Base-by-base conservation (phyloP, 805 yeast genomes). In the Spathaspora passalidarum region DNA sequence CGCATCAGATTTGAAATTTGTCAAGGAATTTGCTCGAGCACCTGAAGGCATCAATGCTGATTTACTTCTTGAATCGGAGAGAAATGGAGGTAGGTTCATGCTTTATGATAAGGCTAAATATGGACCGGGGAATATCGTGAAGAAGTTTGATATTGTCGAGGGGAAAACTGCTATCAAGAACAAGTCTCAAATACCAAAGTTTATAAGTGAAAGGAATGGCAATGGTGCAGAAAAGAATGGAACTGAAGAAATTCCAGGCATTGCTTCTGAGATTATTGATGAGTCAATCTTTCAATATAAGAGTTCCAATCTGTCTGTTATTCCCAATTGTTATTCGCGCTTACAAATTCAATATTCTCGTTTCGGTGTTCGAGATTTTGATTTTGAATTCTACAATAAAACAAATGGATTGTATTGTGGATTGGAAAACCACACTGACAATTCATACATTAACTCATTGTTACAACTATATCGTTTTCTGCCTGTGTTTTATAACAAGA, bases 331-430 rank as follows among this genome's bases (percentile, higher is more conserved):
- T 29, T 92, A 85, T 66, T 72, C 82, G 35, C 80, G 82, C 54
- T 70, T 88, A 39, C 86, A 84, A 49, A 87, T 92, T 44, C 78
- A 84, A 36, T 92, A 91, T 63, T 86, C 95, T 46, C 84, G 80
- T 56, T 92, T 89, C 63, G 99, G 99, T 21, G 90, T 94, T 23
- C 89, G 86, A 54, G 97, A 90, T 62, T 94, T 94, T 66, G 97
- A 92, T 66, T 92, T 94, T 61, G 83, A 79, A 44, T 85, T 82
- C 56, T 92, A 86, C 69, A 92, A 92, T 60, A 73, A 74, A 34
- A 86, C 97, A 0, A 50, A 58, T 1, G 84, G 72, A 45, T 25
- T 39, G 20, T 61, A 52, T 42, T 80, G 97, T 1, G 97, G 98
- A 0, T 71, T 92, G n/a, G 98, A 94, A 62, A 84, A 90, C 8